Percentiles rank a stretch among this genome's conserved stretches.
Evolutionary conservation across 139 green algal genomes (phyloP).

Genomic region (Nannochloris sp.): DNA sequence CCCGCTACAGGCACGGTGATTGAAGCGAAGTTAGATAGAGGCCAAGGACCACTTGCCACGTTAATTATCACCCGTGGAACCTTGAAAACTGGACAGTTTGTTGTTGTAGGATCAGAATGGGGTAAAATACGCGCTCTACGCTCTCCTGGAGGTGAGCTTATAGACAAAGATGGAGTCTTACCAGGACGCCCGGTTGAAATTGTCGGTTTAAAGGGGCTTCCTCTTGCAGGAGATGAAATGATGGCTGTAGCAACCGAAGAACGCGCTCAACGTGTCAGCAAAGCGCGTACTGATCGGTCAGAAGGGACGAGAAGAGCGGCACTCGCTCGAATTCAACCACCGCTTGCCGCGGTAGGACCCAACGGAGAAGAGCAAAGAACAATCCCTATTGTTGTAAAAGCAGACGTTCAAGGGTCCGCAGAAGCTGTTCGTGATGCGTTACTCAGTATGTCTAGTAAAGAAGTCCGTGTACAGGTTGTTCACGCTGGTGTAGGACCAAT

Average conservation of each 20-base stretch:
- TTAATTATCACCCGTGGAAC: conserved; percentile 56
- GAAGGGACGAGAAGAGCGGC: background rate
- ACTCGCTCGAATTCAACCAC: too few relatives aligned
- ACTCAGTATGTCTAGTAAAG: conserved; percentile 15
- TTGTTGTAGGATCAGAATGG: conserved; percentile 81
- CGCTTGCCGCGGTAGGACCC: too few relatives aligned
- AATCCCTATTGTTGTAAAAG: conserved; percentile 70
- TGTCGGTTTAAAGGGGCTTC: conserved; percentile 61
- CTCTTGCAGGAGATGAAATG: conserved; percentile 75
- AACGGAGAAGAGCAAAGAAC: background rate
- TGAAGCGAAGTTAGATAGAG: conserved; percentile 71
- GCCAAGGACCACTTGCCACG: conserved; percentile 74
- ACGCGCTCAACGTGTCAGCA: conserved; percentile 38
- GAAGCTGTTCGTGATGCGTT: conserved; percentile 53
- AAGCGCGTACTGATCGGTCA: background rate
- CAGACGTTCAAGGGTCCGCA: conserved; percentile 68
- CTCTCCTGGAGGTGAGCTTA: conserved; percentile 6
- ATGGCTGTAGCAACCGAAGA: conserved; percentile 44
- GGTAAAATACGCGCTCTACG: conserved; percentile 48
- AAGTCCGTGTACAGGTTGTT: conserved; percentile 32
- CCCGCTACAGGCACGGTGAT: conserved; percentile 66
- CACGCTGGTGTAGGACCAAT: conserved; percentile 66
- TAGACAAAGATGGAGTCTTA: conserved; percentile 22
- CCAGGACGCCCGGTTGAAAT: conserved; percentile 62
- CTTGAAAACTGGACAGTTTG: conserved; percentile 52